These are phyloP conservation scores for Xenoacremonium recifei DNA, from an alignment of 2,329 filamentous ascomycete species.

Conservation along the genomic window DNA sequence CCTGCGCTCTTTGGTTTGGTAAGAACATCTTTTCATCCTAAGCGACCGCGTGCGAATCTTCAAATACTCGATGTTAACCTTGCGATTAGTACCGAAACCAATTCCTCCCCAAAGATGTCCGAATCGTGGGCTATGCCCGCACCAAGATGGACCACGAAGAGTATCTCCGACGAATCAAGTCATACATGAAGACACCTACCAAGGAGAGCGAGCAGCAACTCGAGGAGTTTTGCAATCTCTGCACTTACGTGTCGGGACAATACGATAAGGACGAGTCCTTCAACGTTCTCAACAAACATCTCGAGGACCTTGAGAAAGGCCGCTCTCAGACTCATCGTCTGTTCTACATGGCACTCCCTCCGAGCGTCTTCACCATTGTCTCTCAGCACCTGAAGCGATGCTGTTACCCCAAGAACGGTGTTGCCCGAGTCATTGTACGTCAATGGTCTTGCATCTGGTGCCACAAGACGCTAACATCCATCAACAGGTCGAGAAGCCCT, in stretches of 20 bases:
- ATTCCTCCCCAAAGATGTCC: constrained; percentile 95
- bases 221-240: constrained; percentile 82
- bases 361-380: constrained; percentile 96
- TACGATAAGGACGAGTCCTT: constrained; percentile 98
- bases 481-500: constrained; percentile 91
- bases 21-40: constrained; percentile 53
- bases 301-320: constrained; percentile 80
- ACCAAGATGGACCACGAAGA: constrained; percentile 99
- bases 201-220: constrained; percentile 97
- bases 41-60: too few species aligned
- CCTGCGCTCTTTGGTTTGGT: constrained; percentile 96
- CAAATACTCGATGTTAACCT: too few species aligned
- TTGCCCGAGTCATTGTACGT: constrained; percentile 85
- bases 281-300: constrained; percentile 77
- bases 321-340: constrained; percentile 83
- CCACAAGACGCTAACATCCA: constrained; percentile 17
- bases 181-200: constrained; percentile 97
- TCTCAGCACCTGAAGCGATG: constrained; percentile 96
- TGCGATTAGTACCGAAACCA: constrained; percentile 98
- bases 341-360: constrained; percentile 99
- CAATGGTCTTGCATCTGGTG: constrained; percentile 12
- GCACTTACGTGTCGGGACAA: constrained; percentile 93
- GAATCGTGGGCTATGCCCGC: constrained; percentile 96
- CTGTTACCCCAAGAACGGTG: constrained; percentile 89
- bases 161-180: constrained; percentile 90